Conservation (phyloP, 352 stramenopile species). For the Phytopythium ostracodes region DNA sequence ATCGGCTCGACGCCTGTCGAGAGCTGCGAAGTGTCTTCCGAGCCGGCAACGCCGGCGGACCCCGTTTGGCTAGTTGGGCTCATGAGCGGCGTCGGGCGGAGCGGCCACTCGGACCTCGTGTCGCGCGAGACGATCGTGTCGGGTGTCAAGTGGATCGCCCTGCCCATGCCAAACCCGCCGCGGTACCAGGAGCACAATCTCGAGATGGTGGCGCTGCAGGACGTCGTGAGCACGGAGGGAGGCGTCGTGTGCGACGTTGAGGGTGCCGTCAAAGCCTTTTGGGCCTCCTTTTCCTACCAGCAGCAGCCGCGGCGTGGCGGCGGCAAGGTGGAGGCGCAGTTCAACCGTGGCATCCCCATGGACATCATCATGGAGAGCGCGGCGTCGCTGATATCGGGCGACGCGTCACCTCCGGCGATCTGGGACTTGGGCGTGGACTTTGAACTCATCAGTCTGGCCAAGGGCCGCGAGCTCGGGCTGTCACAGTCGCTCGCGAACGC, state of each 20-base stretch:
- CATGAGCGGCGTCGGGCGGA: slow-evolving; percentile 78
- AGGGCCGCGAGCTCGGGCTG: slow-evolving; percentile 84
- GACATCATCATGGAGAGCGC: slow-evolving; percentile 88
- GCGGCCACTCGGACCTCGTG: slow-evolving; percentile 77
- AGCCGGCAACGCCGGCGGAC: slow-evolving; percentile 60
- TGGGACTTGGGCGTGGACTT: slow-evolving; percentile 85
- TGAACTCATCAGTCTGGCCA: slow-evolving; percentile 86
- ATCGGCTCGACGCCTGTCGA: slow-evolving; percentile 82
- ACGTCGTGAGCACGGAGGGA: slow-evolving; percentile 78
- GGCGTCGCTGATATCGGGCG: slow-evolving; percentile 58
- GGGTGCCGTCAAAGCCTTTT: slow-evolving; percentile 78
- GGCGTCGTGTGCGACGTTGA: slow-evolving; percentile 71
- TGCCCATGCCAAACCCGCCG: slow-evolving; percentile 78
- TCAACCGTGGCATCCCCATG: slow-evolving; percentile 84
- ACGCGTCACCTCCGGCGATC: slow-evolving; percentile 46
- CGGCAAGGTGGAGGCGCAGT: slow-evolving; percentile 82
- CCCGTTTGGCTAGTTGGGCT: slow-evolving; percentile 83
- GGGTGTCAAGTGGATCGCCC: slow-evolving; percentile 80
- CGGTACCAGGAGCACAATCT: slow-evolving; percentile 87
- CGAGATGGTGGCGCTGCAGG: slow-evolving; percentile 83
- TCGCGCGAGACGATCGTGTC: slow-evolving; percentile 84
- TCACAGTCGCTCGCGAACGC: slow-evolving; percentile 71
- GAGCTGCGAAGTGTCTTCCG: slow-evolving; percentile 65
- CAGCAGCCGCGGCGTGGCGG: slow-evolving; percentile 51
- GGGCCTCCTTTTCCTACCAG: slow-evolving; percentile 86